Evolutionary conservation across 2,329 filamentous ascomycete species (phyloP).

Genomic region (Tothia fuscella): DNA sequence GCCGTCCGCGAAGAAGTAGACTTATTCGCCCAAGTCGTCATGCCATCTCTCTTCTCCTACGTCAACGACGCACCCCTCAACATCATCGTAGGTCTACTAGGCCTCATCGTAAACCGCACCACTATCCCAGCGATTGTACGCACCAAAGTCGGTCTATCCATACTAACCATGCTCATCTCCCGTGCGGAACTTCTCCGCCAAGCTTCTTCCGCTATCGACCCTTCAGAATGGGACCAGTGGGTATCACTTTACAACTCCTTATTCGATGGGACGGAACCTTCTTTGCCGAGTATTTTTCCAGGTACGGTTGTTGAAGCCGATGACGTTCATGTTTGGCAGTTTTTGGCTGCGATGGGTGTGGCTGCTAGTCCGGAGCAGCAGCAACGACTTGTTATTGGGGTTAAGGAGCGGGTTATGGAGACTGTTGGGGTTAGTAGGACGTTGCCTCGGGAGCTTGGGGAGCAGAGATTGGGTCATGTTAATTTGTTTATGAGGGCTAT

Average conservation of each 20-base stretch:
- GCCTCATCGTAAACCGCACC: constrained; percentile 67
- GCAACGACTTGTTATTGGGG: constrained; percentile 82
- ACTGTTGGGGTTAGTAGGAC: constrained; percentile 84
- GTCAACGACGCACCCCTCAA: constrained; percentile 83
- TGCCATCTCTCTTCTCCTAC: constrained; percentile 80
- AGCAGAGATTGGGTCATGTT: constrained; percentile 75
- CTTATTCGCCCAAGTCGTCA: constrained; percentile 75
- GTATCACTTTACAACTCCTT: constrained; percentile 70
- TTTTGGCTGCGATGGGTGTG: constrained; percentile 88
- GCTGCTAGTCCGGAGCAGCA: constrained; percentile 90
- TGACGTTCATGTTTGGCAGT: constrained; percentile 97
- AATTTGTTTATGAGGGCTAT: constrained; percentile 98
- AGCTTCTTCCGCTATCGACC: constrained; percentile 46
- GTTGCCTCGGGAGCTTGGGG: constrained; percentile 73
- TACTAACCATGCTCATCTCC: constrained; percentile 88
- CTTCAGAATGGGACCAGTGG: constrained; percentile 71
- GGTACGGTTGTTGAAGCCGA: constrained; percentile 81
- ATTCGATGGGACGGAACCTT: constrained; percentile 78
- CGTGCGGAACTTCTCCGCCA: constrained; percentile 73
- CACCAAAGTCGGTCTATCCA: constrained; percentile 76
- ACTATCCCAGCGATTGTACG: constrained; percentile 76
- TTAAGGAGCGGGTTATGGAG: constrained; percentile 97
- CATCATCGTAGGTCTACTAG: constrained; percentile 82
- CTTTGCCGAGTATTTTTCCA: constrained; percentile 77
- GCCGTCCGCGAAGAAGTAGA: constrained; percentile 84